Base-by-base conservation (phyloP, 2,329 filamentous ascomycete genomes). In the Sporothrix schenckii region DNA sequence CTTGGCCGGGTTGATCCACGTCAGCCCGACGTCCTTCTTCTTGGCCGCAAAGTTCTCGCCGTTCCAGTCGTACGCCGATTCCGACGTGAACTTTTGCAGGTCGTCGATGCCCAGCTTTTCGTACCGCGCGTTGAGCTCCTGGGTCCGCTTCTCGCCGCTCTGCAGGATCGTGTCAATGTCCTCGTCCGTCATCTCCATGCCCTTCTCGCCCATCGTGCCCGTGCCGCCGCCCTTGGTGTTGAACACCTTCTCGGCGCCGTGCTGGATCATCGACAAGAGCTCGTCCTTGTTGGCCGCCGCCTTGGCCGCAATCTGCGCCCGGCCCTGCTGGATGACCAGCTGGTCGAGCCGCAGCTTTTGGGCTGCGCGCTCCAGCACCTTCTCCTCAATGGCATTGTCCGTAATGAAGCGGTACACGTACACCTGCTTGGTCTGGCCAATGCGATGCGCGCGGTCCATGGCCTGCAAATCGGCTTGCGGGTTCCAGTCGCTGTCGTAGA, bases 401-500 rank as follows among this genome's bases (percentile, higher is more conserved):
- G 96, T 99, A 30, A 99, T 92, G 76, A 99, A 97, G 72, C 95
- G 89, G 83, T 97, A 99, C 3, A 99, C 95, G 56, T 94, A 87
- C 13, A 99, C 95, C 79, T 99, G 95, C 82, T 99, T 99, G 5
- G 93, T 99, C 82, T 99, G 95, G 52, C 95, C 95, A 76, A 99
- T 99, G 82, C 95, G 93, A 82, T 99, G 95, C 67, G 95, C 95
- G 78, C 95, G 92, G 77, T 99, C 95, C 95, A 99, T 99, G 70
- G 95, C 95, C 80, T 99, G 95, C 72, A 99, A 82, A 88, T 99
- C 95, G 21, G 95, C 95, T 80, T 99, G 95, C 11, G 95, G 95
- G 77, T 97, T 98, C 95, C 95, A 99, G 79, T 99, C 95, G 76
- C 94, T 97, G 80, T 99, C 95, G 77, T 95, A 99, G 7, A 99